phyloP scores from a whole-genome alignment of 2,329 filamentous ascomycete genomes.

The Lecanicillium sp. region DNA sequence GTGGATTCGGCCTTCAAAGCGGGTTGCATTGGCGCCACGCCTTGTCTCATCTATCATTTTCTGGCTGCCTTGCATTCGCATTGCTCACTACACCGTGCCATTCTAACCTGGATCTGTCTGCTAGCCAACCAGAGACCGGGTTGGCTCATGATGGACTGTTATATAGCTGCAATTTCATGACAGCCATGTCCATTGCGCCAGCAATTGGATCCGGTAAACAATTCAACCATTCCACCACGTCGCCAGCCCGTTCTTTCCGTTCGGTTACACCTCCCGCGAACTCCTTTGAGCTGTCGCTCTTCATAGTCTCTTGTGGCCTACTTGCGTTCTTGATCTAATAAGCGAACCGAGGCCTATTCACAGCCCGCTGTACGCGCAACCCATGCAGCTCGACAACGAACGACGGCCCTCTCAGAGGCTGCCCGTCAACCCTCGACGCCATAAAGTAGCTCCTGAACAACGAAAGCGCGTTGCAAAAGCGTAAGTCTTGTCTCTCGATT shows the following conservation, averaged over 20 bases:
- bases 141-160: conserved; percentile 9
- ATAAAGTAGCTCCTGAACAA: conserved; percentile 37
- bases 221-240: too few relatives aligned
- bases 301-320: neutral
- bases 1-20: too few relatives aligned
- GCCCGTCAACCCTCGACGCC: conserved; percentile 40
- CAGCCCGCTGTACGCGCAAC: neutral
- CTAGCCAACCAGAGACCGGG: conserved; percentile 3
- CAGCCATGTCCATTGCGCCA: conserved; percentile 7
- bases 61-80: too few relatives aligned
- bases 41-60: too few relatives aligned
- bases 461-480: conserved; percentile 41
- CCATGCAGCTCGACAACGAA: conserved; percentile 19
- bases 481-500: conserved; percentile 24
- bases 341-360: neutral
- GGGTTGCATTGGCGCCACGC: too few relatives aligned
- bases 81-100: too few relatives aligned
- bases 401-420: conserved; percentile 27
- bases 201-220: neutral
- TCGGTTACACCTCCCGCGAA: too few relatives aligned
- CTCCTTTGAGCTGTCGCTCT: too few relatives aligned
- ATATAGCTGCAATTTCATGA: conserved; percentile 7
- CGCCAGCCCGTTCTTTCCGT: too few relatives aligned
- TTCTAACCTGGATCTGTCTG: too few relatives aligned
- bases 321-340: neutral